A percentile compares a stretch with the other conserved stretches of the same genome.
Evolutionary conservation across 495 filamentous ascomycete species (phyloP).

Genomic region (Penicillium dipodomyicola): DNA sequence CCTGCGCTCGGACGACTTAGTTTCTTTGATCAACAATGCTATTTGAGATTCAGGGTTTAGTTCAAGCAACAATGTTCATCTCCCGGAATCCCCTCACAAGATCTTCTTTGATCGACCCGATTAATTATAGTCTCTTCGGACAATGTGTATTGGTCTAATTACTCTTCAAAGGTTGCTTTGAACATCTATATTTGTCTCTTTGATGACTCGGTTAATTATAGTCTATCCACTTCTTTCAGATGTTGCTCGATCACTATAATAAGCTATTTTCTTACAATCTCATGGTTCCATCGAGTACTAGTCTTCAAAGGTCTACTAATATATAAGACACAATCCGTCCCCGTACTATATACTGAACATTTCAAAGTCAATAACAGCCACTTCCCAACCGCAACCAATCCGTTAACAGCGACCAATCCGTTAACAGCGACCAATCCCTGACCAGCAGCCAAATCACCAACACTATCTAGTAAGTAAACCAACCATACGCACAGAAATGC

Average conservation of each 20-base stretch:
- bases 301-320: not conserved
- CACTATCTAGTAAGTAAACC: not conserved
- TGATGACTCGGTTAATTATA: not conserved
- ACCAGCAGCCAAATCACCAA: not conserved
- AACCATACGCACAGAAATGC: not conserved
- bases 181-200: not conserved
- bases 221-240: not conserved
- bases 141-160: not conserved
- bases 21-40: no score
- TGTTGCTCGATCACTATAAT: no score
- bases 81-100: no score
- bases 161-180: not conserved
- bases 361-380: not conserved
- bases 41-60: not conserved
- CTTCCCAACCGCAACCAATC: not conserved
- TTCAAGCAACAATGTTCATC: not conserved
- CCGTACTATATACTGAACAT: not conserved
- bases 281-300: not conserved
- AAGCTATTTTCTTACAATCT: not conserved
- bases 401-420: not conserved
- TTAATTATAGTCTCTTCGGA: not conserved
- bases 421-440: not conserved
- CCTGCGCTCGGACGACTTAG: not conserved
- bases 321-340: not conserved
- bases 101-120: not conserved